A percentile compares a stretch with the other conserved stretches of the same genome.
Conservation (phyloP, 2,329 filamentous ascomycete species). For the Macrophomina tecta region DNA sequence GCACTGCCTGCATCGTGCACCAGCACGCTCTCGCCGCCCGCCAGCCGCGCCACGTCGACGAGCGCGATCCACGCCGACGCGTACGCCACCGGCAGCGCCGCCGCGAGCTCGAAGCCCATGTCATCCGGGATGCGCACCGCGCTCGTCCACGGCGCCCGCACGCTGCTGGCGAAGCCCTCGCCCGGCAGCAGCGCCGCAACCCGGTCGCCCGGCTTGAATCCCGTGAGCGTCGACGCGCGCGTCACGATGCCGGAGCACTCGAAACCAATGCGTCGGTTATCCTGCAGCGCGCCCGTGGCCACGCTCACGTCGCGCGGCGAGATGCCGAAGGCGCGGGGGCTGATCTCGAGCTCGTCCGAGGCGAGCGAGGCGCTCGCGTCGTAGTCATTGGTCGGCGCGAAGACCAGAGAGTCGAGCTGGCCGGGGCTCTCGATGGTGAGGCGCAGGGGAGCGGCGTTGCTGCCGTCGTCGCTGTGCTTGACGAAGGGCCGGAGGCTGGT, state of each 20-base stretch:
- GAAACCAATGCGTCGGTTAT: slow-evolving; percentile 12
- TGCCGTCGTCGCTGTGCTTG: too few relatives aligned
- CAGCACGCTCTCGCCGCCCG: slow-evolving; percentile 34
- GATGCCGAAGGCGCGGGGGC: slow-evolving; percentile 18
- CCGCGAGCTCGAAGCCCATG: slow-evolving; percentile 34
- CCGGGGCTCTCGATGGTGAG: background rate
- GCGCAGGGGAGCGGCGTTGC: background rate
- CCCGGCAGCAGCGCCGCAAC: background rate
- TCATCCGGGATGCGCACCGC: background rate
- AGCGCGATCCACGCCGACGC: slow-evolving; percentile 31
- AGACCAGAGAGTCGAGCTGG: background rate
- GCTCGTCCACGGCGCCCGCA: background rate
- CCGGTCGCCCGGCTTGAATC: slow-evolving; percentile 29
- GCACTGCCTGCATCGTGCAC: slow-evolving; percentile 40
- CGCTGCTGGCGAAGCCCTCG: background rate
- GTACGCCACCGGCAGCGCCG: slow-evolving; percentile 32
- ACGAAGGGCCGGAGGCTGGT: background rate
- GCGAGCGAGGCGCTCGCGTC: background rate
- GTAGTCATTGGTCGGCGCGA: background rate
- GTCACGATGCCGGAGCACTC: slow-evolving; percentile 34
- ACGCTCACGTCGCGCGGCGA: slow-evolving; percentile 28
- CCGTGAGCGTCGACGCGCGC: slow-evolving; percentile 17
- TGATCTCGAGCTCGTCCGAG: slow-evolving; percentile 31
- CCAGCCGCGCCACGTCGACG: slow-evolving; percentile 29
- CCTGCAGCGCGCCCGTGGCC: slow-evolving; percentile 31